phyloP scores from a whole-genome alignment of 2,329 filamentous ascomycete genomes.

The Trichoderma simmonsii region DNA sequence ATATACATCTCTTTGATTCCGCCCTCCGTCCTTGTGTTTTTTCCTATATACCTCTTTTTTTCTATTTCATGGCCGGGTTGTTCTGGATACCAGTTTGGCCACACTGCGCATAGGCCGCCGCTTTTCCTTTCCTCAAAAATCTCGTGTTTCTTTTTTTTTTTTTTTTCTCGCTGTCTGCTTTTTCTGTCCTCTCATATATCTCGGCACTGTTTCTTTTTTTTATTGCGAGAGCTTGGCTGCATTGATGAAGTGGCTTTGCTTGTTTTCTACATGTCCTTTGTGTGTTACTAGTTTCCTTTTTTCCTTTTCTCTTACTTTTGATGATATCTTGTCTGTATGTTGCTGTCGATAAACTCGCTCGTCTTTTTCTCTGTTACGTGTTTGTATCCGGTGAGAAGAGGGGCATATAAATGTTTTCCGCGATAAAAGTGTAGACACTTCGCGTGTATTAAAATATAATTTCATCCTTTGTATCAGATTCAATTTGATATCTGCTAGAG shows the following conservation, averaged over 20 bases:
- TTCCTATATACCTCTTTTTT: background rate
- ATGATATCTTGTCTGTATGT: slow-evolving; percentile 11
- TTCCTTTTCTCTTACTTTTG: background rate
- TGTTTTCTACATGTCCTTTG: background rate
- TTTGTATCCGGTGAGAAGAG: background rate
- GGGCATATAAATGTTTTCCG: background rate
- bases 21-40: background rate
- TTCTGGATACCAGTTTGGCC: slow-evolving; percentile 34
- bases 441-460: slow-evolving; percentile 11
- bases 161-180: background rate
- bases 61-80: slow-evolving; percentile 29
- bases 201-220: background rate
- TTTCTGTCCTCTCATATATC: background rate
- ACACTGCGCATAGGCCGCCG: slow-evolving; percentile 10
- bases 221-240: background rate
- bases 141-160: background rate
- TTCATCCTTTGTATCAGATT: background rate
- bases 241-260: background rate
- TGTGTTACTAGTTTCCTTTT: slow-evolving; percentile 14
- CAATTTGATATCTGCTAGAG: background rate
- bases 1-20: background rate
- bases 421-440: background rate
- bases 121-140: slow-evolving; percentile 7
- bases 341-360: slow-evolving; percentile 2
- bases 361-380: background rate